Evolutionary conservation across 495 filamentous ascomycete genomes (phyloP).

Genomic region (Halenospora varia): DNA sequence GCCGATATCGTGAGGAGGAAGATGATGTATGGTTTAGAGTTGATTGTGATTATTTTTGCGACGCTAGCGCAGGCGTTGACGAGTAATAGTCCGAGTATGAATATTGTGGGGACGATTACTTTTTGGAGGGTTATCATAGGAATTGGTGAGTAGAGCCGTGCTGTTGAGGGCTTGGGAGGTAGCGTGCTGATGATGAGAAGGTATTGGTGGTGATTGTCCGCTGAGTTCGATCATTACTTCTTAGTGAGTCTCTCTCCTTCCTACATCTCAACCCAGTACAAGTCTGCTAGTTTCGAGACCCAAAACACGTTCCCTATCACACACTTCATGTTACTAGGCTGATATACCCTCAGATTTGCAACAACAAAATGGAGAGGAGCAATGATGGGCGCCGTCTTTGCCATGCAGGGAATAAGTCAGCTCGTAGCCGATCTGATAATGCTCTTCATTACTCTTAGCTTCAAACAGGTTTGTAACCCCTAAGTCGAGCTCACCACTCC

Average conservation of each 20-base stretch:
- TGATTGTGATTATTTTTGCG: constrained; percentile 84
- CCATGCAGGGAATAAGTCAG: constrained; percentile 81
- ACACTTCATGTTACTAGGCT: no score
- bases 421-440: constrained; percentile 66
- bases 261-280: no score
- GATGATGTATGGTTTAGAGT: constrained; percentile 79
- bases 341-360: constrained; percentile 40
- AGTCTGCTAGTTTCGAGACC: no score
- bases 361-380: constrained; percentile 72
- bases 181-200: constrained; percentile 46
- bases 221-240: constrained; percentile 81
- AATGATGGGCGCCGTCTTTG: constrained; percentile 84
- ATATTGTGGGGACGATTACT: constrained; percentile 71
- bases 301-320: no score
- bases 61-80: constrained; percentile 73
- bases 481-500: no score
- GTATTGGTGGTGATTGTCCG: constrained; percentile 86
- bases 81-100: constrained; percentile 62
- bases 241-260: constrained; percentile 35
- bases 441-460: constrained; percentile 66
- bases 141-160: constrained; percentile 23
- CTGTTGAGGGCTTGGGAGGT: background rate
- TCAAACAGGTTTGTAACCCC: constrained; percentile 39
- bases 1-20: constrained; percentile 75
- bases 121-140: constrained; percentile 87